A percentile compares a stretch with the other conserved stretches of the same genome.
These are phyloP conservation scores for Takashimella koratensis DNA, from an alignment of 1,284 basidiomycete genomes.

Conservation along the genomic window DNA sequence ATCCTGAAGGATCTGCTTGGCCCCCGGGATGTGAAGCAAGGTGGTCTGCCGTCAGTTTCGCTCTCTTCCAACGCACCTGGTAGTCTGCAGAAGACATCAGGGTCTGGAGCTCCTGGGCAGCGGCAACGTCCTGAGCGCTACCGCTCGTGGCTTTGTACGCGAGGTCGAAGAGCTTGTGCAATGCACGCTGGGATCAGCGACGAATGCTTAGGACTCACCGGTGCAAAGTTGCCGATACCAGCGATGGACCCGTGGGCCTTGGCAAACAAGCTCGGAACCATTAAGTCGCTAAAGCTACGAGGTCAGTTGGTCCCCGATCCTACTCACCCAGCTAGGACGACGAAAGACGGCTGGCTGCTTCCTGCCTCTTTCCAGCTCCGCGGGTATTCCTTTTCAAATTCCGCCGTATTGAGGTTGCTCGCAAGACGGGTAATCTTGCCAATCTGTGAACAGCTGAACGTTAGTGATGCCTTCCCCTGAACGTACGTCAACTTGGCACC, in stretches of 20 bases:
- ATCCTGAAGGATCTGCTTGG: constrained; percentile 3
- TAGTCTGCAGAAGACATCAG: constrained; percentile 2
- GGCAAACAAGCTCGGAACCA: not conserved
- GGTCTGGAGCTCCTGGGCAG: constrained; percentile 1
- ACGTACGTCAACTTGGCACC: constrained; percentile 11
- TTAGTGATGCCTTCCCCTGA: not conserved
- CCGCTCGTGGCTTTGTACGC: not conserved
- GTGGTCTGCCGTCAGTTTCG: constrained; percentile 1
- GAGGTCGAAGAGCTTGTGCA: not conserved
- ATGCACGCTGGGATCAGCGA: not conserved
- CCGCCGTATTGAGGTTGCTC: not conserved
- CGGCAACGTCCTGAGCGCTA: not conserved
- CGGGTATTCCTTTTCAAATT: not conserved
- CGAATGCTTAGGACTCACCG: not conserved
- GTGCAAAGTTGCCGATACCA: constrained; percentile 5
- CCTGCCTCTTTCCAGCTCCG: not conserved
- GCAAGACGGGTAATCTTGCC: constrained; percentile 10
- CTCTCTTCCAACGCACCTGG: not conserved
- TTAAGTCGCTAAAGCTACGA: too few relatives aligned
- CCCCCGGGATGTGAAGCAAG: constrained; percentile 5
- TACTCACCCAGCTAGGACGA: too few relatives aligned
- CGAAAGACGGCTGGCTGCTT: too few relatives aligned
- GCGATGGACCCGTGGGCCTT: constrained; percentile 7
- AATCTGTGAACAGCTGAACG: constrained; percentile 6
- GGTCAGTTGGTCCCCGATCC: too few relatives aligned